Percentiles rank a stretch among this genome's conserved stretches.
These are phyloP conservation scores for Didymella pomorum DNA, from an alignment of 2,329 filamentous ascomycete genomes.

Conservation along the genomic window DNA sequence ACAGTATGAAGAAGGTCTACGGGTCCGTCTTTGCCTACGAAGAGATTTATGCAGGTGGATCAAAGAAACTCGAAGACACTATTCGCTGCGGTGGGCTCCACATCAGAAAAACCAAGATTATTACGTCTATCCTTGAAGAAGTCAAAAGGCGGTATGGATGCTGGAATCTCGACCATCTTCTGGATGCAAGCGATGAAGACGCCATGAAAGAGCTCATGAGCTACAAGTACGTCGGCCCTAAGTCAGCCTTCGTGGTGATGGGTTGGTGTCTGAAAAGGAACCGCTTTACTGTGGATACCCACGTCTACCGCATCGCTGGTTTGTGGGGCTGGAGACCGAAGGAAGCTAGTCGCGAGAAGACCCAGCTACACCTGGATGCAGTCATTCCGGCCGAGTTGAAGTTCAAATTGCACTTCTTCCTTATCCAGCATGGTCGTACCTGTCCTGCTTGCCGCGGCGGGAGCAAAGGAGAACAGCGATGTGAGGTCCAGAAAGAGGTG, in stretches of 20 bases:
- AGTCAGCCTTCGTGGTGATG: constrained; percentile 2
- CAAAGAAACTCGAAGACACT: constrained; percentile 1
- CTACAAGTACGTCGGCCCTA: constrained; percentile 6
- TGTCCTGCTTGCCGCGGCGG: constrained; percentile 3
- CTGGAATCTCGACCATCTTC: constrained; percentile 6
- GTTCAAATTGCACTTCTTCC: constrained; percentile 4
- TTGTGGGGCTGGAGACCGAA: constrained; percentile 1
- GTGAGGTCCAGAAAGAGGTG: not conserved
- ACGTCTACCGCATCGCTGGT: constrained; percentile 6
- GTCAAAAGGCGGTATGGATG: not conserved
- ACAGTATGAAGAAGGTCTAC: constrained; percentile 1
- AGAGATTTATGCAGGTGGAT: not conserved
- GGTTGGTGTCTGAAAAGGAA: constrained; percentile 3
- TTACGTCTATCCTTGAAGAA: constrained; percentile 3
- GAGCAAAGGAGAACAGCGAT: not conserved
- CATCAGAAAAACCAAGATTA: constrained; percentile 3
- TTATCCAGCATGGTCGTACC: not conserved
- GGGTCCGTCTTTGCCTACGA: constrained; percentile 6
- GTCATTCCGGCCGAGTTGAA: constrained; percentile 1
- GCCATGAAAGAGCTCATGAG: constrained; percentile 3
- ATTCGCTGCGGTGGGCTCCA: constrained; percentile 1
- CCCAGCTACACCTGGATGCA: not conserved
- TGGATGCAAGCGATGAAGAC: constrained; percentile 4
- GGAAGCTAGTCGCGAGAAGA: not conserved
- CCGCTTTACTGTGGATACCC: constrained; percentile 1